Evolutionary conservation across 2,329 filamentous ascomycete species (phyloP).

Genomic region (Claviceps sp.): DNA sequence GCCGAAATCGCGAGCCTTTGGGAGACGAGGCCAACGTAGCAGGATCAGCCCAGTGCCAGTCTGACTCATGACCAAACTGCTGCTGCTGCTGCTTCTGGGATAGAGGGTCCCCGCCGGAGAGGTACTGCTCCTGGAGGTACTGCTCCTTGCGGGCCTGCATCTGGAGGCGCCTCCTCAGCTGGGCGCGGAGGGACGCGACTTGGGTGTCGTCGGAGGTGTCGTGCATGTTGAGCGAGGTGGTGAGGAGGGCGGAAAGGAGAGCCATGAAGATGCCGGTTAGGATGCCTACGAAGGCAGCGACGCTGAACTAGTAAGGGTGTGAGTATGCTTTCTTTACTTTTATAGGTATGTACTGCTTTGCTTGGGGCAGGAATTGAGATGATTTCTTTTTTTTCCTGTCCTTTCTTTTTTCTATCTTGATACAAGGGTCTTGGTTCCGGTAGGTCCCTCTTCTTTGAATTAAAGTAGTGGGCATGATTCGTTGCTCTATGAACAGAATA

Average conservation of each 20-base stretch:
- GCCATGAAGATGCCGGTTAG: slow-evolving; percentile 46
- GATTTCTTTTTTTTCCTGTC: not conserved
- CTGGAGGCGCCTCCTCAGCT: not conserved
- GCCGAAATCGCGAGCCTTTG: slow-evolving; percentile 18
- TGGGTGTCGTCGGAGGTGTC: slow-evolving; percentile 11
- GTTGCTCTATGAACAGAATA: not conserved
- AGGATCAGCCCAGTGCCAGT: slow-evolving; percentile 24
- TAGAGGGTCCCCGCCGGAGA: not conserved
- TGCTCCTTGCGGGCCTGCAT: slow-evolving; percentile 2
- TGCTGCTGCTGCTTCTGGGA: not conserved
- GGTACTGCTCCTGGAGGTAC: slow-evolving; percentile 6
- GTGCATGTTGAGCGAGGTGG: slow-evolving; percentile 34
- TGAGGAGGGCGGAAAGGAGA: slow-evolving; percentile 40
- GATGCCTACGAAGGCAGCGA: slow-evolving; percentile 55
- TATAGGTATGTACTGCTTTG: too few species aligned
- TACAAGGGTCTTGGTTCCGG: too few species aligned
- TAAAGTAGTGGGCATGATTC: not conserved
- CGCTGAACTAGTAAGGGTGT: slow-evolving; percentile 33
- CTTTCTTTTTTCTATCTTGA: not conserved
- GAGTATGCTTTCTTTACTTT: not conserved
- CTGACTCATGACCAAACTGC: slow-evolving; percentile 17
- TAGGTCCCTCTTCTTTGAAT: not conserved
- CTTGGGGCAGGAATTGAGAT: too few species aligned
- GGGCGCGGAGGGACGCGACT: slow-evolving; percentile 6
- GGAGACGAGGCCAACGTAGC: slow-evolving; percentile 15